Evolutionary conservation across 164 flowering plant genomes (phyloP).

Genomic region (Umbellularia californica): DNA sequence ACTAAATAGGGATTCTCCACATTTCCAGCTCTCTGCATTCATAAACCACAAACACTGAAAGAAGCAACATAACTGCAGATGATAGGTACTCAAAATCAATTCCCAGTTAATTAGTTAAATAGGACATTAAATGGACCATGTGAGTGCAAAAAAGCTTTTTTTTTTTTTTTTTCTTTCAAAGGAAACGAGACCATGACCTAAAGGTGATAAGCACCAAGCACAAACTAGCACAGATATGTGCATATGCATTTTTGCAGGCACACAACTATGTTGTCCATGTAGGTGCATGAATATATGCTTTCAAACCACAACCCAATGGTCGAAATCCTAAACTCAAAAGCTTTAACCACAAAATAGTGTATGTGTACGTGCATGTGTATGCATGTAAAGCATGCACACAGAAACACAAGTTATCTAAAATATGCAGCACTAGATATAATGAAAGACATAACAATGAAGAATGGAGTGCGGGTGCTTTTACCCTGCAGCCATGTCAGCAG

Average conservation of each 20-base stretch:
- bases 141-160: neutral
- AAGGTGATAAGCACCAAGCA: neutral
- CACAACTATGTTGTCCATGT: neutral
- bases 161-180: no score
- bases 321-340: neutral
- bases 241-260: neutral
- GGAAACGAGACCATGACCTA: neutral
- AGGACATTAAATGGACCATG: neutral
- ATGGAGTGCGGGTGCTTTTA: constrained; percentile 22
- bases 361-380: neutral
- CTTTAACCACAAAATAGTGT: neutral
- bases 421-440: neutral
- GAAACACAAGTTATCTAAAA: neutral
- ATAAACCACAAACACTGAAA: no score
- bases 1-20: no score
- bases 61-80: no score
- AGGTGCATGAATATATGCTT: neutral
- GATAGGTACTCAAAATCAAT: neutral
- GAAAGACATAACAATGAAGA: neutral
- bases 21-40: no score
- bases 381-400: no score
- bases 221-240: neutral
- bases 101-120: neutral
- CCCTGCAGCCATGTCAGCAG: constrained; percentile 99
- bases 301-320: neutral